Base-by-base conservation (phyloP, 2,329 filamentous ascomycete species). In the Proliferodiscus dingleyae region DNA sequence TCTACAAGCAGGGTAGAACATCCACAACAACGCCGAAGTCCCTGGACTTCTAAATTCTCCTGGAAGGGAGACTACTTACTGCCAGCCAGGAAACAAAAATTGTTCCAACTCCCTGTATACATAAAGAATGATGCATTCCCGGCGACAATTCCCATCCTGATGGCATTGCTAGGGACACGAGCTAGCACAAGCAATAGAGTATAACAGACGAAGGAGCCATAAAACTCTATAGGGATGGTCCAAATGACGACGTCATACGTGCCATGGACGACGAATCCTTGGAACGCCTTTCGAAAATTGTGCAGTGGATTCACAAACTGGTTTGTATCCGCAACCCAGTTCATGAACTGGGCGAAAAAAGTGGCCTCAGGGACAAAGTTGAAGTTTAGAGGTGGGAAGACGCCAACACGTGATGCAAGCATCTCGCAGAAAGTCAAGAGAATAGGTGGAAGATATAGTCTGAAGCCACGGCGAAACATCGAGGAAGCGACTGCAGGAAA, bases 191-290 rank as follows among this genome's bases (percentile, higher is more conserved):
- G 34, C 9, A 59, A 38, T 3, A 58, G 23, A 11, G 44, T 36
- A 28, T 59, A 59, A 30, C 50, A 52, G 13, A 53, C 44, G 8
- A 73, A 65, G 7, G 71, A 73, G 54, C 71, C 66, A 21, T 63
- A 67, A 42, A 72, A 69, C 45, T 74, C 71, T 45, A 72, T 65
- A 1, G 72, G 69, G 15, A 75, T 71, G 2, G 71, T 73, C 72
- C 71, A 74, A 13, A 74, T 61, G 43, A 73, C 70, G 7, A 68
- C 57, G 47, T 72, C 68, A 48, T 71, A 73, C 36, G 53, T 58
- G 7, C 51, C 48, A 36, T 53, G 53, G 26, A 41, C 41, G 10
- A 46, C 29, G 19, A 48, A 38, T 34, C 56, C 56, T 18, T 52
- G 51, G 2, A 59, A 21, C 1, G 54, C 39, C 10, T 24, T 29